phyloP scores from a whole-genome alignment of 371 early-diverging fungal genomes.

The Mortierella sp. region DNA sequence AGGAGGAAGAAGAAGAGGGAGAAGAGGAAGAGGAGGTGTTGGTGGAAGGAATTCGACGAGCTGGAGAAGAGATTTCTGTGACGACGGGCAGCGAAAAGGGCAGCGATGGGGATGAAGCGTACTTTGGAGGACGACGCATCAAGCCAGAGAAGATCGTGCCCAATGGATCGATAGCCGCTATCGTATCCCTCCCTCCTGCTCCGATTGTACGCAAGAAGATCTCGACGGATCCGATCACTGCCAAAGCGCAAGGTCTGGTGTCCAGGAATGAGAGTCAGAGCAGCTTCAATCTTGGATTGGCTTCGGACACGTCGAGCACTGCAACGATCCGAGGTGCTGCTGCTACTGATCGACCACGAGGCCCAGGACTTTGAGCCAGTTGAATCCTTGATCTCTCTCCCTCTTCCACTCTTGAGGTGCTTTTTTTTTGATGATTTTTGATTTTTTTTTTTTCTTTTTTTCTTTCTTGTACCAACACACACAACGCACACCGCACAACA shows the following conservation, averaged over 20 bases:
- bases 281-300: neutral
- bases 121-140: too few species aligned
- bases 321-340: slow-evolving; percentile 6
- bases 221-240: neutral
- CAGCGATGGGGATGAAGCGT: neutral
- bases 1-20: slow-evolving; percentile 2
- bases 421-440: neutral
- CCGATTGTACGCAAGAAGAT: too few species aligned
- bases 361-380: neutral
- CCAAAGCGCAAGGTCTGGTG: slow-evolving; percentile 4
- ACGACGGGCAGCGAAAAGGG: neutral
- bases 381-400: too few species aligned
- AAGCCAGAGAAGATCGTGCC: too few species aligned
- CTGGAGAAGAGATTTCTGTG: slow-evolving; percentile 4
- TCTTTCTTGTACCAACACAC: too few species aligned
- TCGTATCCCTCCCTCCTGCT: too few species aligned
- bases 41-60: slow-evolving; percentile 7
- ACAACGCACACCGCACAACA: too few species aligned
- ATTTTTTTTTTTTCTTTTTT: neutral
- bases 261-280: neutral
- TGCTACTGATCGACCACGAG: slow-evolving; percentile 7
- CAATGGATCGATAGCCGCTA: too few species aligned
- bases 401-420: too few species aligned
- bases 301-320: slow-evolving; percentile 13
- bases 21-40: neutral